Evolutionary conservation across 129 eudicot species (phyloP).

Genomic region (Glebionis coronaria): DNA sequence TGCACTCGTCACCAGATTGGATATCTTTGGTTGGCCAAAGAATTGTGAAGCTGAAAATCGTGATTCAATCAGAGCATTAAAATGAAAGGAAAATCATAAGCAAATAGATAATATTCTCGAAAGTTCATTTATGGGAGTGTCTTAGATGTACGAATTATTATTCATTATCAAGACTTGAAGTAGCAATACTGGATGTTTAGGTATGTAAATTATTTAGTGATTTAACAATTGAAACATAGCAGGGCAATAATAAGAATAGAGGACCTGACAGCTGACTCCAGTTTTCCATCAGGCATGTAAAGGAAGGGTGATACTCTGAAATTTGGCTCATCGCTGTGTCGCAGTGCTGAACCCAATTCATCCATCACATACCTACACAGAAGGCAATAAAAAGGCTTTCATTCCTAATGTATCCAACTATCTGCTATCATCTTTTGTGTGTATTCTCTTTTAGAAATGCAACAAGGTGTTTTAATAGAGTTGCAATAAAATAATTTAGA

Average conservation of each 20-base stretch:
- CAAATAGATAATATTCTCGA: background rate
- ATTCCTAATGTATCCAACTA: too few relatives aligned
- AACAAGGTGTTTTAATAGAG: too few relatives aligned
- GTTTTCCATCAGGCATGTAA: conserved; percentile 92
- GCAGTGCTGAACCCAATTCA: conserved; percentile 95
- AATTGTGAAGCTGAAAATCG: conserved; percentile 70
- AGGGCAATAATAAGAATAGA: conserved; percentile 18
- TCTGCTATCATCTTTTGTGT: too few relatives aligned
- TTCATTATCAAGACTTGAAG: too few relatives aligned
- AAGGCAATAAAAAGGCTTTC: background rate
- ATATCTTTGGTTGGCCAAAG: conserved; percentile 77
- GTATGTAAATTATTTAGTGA: too few relatives aligned
- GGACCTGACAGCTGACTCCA: conserved; percentile 90
- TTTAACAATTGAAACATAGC: background rate
- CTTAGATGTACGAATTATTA: too few relatives aligned
- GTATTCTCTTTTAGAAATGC: too few relatives aligned
- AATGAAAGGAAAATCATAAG: conserved; percentile 15
- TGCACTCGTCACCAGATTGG: conserved; percentile 79
- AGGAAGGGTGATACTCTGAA: conserved; percentile 87
- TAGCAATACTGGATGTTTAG: too few relatives aligned
- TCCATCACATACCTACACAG: conserved; percentile 94
- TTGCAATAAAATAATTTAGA: background rate
- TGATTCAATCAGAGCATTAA: background rate
- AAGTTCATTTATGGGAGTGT: background rate
- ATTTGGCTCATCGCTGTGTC: conserved; percentile 94